Evolutionary conservation across 2,329 filamentous ascomycete genomes (phyloP).

Genomic region (Exophiala aquamarina): DNA sequence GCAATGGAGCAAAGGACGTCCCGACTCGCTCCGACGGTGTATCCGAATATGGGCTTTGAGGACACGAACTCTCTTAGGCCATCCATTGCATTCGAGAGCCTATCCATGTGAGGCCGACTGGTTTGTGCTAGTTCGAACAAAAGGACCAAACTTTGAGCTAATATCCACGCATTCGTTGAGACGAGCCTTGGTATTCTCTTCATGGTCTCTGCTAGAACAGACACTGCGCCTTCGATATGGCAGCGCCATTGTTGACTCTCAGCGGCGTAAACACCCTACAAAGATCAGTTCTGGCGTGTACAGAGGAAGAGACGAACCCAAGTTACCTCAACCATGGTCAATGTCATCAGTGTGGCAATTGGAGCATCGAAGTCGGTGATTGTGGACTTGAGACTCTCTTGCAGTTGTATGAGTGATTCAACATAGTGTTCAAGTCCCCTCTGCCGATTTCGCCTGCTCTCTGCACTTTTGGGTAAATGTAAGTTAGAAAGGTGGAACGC

Average conservation of each 20-base stretch:
- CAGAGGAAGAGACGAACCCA: no score
- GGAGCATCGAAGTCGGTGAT: neutral
- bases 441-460: neutral
- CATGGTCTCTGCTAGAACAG: neutral
- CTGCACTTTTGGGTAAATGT: neutral
- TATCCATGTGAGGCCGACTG: neutral
- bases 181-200: neutral
- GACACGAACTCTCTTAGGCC: neutral
- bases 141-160: neutral
- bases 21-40: neutral
- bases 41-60: neutral
- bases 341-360: neutral
- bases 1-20: neutral
- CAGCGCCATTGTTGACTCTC: conserved; percentile 1
- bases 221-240: neutral
- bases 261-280: neutral
- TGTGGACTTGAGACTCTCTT: neutral
- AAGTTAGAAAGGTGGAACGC: neutral
- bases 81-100: neutral
- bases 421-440: conserved; percentile 1
- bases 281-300: neutral
- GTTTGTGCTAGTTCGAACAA: neutral
- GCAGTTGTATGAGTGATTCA: neutral
- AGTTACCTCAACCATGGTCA: neutral
- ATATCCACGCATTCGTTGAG: neutral